These are phyloP conservation scores for Lentinula detonsa DNA, from an alignment of 768 basidiomycete species.

Conservation along the genomic window DNA sequence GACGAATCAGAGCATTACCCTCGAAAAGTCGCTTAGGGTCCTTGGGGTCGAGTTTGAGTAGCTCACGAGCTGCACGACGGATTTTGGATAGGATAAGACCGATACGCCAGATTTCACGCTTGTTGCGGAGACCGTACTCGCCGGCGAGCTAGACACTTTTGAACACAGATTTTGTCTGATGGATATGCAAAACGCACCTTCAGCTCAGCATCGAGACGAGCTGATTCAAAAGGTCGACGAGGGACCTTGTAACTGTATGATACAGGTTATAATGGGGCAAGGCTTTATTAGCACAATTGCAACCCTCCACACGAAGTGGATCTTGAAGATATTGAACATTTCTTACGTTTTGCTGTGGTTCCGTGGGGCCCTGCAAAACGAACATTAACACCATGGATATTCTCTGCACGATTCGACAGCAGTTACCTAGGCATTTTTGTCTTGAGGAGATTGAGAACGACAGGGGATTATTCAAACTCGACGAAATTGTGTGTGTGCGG, in stretches of 20 bases:
- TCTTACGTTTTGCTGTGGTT: slow-evolving; percentile 94
- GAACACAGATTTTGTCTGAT: background rate
- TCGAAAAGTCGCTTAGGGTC: slow-evolving; percentile 99
- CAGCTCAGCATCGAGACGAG: slow-evolving; percentile 98
- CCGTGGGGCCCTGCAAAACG: slow-evolving; percentile 67
- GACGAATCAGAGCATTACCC: slow-evolving; percentile 91
- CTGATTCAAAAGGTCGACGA: slow-evolving; percentile 92
- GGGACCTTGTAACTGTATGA: slow-evolving; percentile 95
- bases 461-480: slow-evolving; percentile 16
- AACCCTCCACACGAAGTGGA: slow-evolving; percentile 65
- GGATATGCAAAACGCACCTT: slow-evolving; percentile 52
- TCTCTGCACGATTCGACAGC: slow-evolving; percentile 15
- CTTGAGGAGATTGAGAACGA: slow-evolving; percentile 45
- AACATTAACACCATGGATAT: slow-evolving; percentile 25
- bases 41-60: slow-evolving; percentile 99
- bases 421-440: slow-evolving; percentile 82
- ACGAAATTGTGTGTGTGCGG: slow-evolving; percentile 18
- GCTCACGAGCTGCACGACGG: slow-evolving; percentile 99
- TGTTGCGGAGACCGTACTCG: slow-evolving; percentile 99
- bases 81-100: slow-evolving; percentile 98
- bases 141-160: slow-evolving; percentile 77
- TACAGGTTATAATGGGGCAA: slow-evolving; percentile 54
- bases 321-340: slow-evolving; percentile 47
- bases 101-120: slow-evolving; percentile 99
- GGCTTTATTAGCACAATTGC: slow-evolving; percentile 61